Evolutionary conservation across 768 basidiomycete genomes (phyloP), one percentile per base, ranked within the genome.

Genomic region (Astraeus odoratus): DNA sequence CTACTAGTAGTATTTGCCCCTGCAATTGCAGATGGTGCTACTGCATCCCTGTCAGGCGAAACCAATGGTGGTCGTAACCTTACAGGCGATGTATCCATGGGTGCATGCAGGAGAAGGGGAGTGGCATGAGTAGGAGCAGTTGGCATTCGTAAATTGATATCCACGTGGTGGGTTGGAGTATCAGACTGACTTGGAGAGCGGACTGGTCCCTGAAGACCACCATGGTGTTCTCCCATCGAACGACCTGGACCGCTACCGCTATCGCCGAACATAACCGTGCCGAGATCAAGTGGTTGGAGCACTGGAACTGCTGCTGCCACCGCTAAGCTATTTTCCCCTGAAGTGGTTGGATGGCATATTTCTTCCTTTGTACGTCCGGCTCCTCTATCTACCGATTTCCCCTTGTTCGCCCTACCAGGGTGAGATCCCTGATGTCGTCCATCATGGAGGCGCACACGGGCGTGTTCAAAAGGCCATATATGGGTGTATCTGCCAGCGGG

Each of bases 391-490:
- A 37, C 41, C 15, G 38, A 38, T 51, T 42, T 63, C 13, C 44
- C 37, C 39, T 50, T 60, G 22, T 49, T 49, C 19, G 57, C 53
- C 44, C 48, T 65, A 24, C 56, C 51, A 2, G 22, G 42, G 42
- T 63, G 58, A 15, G 59, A 65, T 19, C 61, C 63, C 36, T 52
- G 61, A 54, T 49, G 59, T 57, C 48, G 74, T 69, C 42, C 49
- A 35, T 64, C 64, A 19, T 64, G 64, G 8, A 97, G 70, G 38
- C 83, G 75, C 4, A 97, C 93, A 30, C 95, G 83, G 18, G 94
- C 86, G 57, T 94, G 91, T 58, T 95, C 93, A 52, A 93, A 97
- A 0, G 95, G 95, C 90, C 93, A 98, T 46, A 98, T 96, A 60
- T 98, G 86, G 48, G 86, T 83, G 67, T 96, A 98, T 50, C 91